Conservation (phyloP, 1,284 basidiomycete species). For the Sanghuangporus sanghuang region DNA sequence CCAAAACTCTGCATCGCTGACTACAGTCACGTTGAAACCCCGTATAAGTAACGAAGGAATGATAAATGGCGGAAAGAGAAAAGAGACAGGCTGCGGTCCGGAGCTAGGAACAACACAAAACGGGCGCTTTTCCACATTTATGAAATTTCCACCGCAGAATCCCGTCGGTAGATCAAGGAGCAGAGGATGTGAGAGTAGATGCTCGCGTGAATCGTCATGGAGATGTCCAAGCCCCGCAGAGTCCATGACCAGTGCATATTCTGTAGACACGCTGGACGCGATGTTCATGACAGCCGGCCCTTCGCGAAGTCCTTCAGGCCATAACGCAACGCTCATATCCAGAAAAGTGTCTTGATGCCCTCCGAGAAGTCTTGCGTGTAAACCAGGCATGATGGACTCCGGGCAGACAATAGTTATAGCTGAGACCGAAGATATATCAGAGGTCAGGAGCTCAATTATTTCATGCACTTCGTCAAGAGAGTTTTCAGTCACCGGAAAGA, state of each 20-base stretch:
- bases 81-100: slow-evolving; percentile 33
- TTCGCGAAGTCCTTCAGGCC: slow-evolving; percentile 9
- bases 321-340: slow-evolving; percentile 11
- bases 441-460: slow-evolving; percentile 7
- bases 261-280: slow-evolving; percentile 4
- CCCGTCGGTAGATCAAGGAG: slow-evolving; percentile 13
- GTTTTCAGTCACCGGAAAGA: slow-evolving; percentile 4
- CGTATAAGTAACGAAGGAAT: slow-evolving; percentile 33
- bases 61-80: slow-evolving; percentile 55
- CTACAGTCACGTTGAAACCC: slow-evolving; percentile 20
- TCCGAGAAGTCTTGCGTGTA: slow-evolving; percentile 1
- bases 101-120: slow-evolving; percentile 13
- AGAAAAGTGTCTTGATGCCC: slow-evolving; percentile 1
- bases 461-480: background rate
- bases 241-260: slow-evolving; percentile 13
- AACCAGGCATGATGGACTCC: background rate
- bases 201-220: slow-evolving; percentile 6
- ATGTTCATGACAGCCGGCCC: slow-evolving; percentile 19
- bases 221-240: slow-evolving; percentile 8
- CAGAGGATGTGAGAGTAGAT: slow-evolving; percentile 13
- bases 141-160: slow-evolving; percentile 8
- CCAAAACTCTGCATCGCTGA: slow-evolving; percentile 34
- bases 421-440: slow-evolving; percentile 12
- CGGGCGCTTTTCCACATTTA: background rate
- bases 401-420: slow-evolving; percentile 11